Base-by-base conservation (phyloP, 2,329 filamentous ascomycete species). In the Penicillium sclerotiorum region DNA sequence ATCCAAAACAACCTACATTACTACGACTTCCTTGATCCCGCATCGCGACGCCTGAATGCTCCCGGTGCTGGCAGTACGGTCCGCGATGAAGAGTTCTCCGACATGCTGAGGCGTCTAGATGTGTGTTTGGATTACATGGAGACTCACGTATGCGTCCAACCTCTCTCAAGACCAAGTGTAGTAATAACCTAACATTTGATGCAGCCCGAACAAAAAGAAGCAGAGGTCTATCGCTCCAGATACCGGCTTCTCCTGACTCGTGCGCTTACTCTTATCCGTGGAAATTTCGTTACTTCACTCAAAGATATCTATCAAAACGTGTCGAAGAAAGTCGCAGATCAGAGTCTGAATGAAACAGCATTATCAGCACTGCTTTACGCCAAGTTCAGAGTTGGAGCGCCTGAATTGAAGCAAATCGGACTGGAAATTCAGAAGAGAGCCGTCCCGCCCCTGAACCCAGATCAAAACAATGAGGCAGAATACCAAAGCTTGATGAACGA, bases 51-150 rank as follows among this genome's bases (percentile, higher is more conserved):
- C 12, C 82, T 99, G 50, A 97, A 97, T 75, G 92, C 92, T 0
- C 92, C 94, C 0, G 91, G 92, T 1, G 92, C 93, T 17, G 86
- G 89, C 41, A 90, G 87, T 49, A 79, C 96, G 47, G 92, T 96
- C 13, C 88, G 92, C 38, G 87, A 87, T 49, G 85, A 87, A 43
- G 88, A 89, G 37, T 96, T 97, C 65, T 85, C 88, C 2, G 89
- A 96, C 45, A 95, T 97, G 79, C 76, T 99, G 41, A 81, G 83
- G 39, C 93, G 90, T 55, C 77, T 99, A 42, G 92, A 97, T 71
- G 85, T 90, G 45, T 99, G 93, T 68, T 84, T 99, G 59, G 87
- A 86, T 23, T 97, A 97, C 66, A 96, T 97, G 91, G 83, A 89
- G 53, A 80, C 83, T 45, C 90, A 96, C 75, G 88, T 91, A 40